Evolutionary conservation across 805 yeast species (phyloP).

Genomic region (Lachancea kluyveri): DNA sequence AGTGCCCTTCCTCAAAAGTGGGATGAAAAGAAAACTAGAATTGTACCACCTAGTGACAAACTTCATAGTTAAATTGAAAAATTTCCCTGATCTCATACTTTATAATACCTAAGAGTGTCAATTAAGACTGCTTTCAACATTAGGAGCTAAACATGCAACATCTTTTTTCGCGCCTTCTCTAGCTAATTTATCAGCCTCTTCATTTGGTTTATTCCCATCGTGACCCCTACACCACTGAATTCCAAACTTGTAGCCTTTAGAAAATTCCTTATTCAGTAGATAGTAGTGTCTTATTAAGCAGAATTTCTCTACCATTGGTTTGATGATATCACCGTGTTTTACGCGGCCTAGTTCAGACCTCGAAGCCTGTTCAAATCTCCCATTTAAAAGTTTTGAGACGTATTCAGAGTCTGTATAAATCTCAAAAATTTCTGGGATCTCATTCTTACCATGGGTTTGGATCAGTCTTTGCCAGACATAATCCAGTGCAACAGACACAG

Average conservation of each 20-base stretch:
- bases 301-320: conserved; percentile 38
- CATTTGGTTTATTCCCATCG: conserved; percentile 61
- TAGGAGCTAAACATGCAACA: no score
- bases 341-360: no score
- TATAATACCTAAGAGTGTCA: no score
- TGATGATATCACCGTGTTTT: conserved; percentile 24
- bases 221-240: conserved; percentile 70
- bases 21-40: no score
- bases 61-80: no score
- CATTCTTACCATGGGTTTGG: conserved; percentile 12
- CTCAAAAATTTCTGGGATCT: conserved; percentile 25
- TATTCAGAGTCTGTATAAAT: conserved; percentile 71
- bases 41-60: no score
- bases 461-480: conserved; percentile 31
- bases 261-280: conserved; percentile 24
- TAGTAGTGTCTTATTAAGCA: conserved; percentile 35
- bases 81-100: no score
- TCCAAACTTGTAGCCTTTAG: no score
- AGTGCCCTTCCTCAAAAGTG: no score
- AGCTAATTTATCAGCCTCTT: conserved; percentile 70
- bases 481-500: conserved; percentile 51
- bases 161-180: conserved; percentile 47
- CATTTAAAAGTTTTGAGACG: conserved; percentile 45
- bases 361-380: conserved; percentile 42
- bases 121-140: no score